phyloP scores from a whole-genome alignment of 2,329 filamentous ascomycete species.

The Thielaviopsis punctulata region DNA sequence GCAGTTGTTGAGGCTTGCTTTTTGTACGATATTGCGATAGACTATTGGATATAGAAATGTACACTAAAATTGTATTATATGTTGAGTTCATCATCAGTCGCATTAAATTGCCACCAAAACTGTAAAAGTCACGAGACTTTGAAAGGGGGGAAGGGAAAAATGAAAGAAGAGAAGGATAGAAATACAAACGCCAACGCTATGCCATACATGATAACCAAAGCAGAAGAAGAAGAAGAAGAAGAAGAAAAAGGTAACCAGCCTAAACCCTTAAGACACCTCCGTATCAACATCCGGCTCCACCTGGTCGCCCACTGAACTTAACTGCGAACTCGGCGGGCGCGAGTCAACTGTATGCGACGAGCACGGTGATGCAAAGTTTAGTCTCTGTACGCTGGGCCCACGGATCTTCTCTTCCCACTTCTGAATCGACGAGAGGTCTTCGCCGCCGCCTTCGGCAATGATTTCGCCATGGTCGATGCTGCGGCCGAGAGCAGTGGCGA shows the following conservation, averaged over 20 bases:
- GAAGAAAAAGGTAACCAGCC: neutral
- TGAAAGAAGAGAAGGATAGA: neutral
- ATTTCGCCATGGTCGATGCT: constrained; percentile 53
- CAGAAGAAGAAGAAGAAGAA: neutral
- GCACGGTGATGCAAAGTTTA: neutral
- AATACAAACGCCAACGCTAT: constrained; percentile 27
- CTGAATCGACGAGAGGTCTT: constrained; percentile 41
- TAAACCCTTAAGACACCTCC: constrained; percentile 21
- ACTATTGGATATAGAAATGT: neutral
- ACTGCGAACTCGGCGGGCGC: constrained; percentile 34
- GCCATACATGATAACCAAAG: constrained; percentile 16
- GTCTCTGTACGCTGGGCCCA: constrained; percentile 14
- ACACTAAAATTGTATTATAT: neutral
- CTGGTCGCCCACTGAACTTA: constrained; percentile 38
- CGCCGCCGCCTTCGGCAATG: constrained; percentile 56
- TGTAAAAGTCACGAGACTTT: neutral
- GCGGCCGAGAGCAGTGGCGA: constrained; percentile 68
- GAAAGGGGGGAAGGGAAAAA: neutral
- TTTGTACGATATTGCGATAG: constrained; percentile 20
- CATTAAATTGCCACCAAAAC: neutral
- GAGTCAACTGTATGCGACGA: constrained; percentile 17
- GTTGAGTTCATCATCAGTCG: constrained; percentile 4
- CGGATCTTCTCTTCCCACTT: constrained; percentile 40
- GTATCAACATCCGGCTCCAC: constrained; percentile 25
- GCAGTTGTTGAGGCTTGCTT: constrained; percentile 19